Evolutionary conservation across 2,329 filamentous ascomycete genomes (phyloP), one percentile per base, ranked within the genome.

Genomic region (Onygena corvina): DNA sequence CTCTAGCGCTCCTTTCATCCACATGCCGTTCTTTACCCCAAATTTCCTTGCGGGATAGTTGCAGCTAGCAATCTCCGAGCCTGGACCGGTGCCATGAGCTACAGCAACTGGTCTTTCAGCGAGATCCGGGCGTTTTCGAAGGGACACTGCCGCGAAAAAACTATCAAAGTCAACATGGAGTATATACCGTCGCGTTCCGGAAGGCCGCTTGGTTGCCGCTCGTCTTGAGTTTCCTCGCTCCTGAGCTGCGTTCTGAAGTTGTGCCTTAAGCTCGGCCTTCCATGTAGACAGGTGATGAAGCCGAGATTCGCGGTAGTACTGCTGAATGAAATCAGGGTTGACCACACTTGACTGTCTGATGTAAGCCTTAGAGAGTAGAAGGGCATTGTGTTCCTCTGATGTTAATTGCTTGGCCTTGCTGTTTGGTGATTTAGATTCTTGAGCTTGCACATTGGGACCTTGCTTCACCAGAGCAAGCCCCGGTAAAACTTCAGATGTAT

Each of bases 141-240:
- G 67, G 0, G 92, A 95, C 0, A 98, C 86, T 0, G 93, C 86
- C 52, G 89, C 94, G 66, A 98, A 98, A 68, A 98, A 98, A 65
- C 88, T 92, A 67, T 98, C 93, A 64, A 98, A 98, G 62, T 98
- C 92, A 25, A 98, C 87, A 59, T 98, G 92, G 61, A 98, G 77
- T 48, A 98, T 76, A 59, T 96, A 98, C 46, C 84, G 73, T 52
- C 89, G 76, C 2, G 80, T 68, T 0, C 83, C 84, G 9, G 76
- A 71, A 21, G 74, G 73, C 35, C 74, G 72, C 58, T 81, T 76
- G 50, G 70, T 70, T 72, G 56, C 70, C 4, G 54, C 61, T 16
- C 64, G 68, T 66, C 62, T 58, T 7, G 62, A 64, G 27, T 59
- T 73, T 49, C 52, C 71, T 59, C 82, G 86, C 57, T 93, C 84